Evolutionary conservation across 1,284 basidiomycete genomes (phyloP).

Genomic region (Meira nashicola): DNA sequence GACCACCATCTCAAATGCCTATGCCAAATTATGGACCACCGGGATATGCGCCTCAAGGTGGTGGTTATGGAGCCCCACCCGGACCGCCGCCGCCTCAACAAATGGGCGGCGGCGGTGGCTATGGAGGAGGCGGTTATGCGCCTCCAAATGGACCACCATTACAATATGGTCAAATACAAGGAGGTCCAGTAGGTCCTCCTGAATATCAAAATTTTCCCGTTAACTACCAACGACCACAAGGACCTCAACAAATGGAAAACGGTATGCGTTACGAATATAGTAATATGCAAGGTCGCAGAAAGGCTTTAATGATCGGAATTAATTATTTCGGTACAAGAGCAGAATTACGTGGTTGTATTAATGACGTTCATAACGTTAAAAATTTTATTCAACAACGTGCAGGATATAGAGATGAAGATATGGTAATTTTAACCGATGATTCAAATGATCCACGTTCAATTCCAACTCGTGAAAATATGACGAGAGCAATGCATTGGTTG

Average conservation of each 20-base stretch:
- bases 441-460: constrained; percentile 41
- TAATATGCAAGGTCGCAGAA: constrained; percentile 48
- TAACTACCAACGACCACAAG: constrained; percentile 37
- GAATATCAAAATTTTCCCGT: constrained; percentile 36
- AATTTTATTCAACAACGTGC: constrained; percentile 44
- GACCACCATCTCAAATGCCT: constrained; percentile 1
- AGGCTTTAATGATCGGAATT: constrained; percentile 52
- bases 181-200: constrained; percentile 37
- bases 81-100: not conserved
- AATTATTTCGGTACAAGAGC: constrained; percentile 41
- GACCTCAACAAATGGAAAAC: constrained; percentile 38
- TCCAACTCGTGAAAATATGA: constrained; percentile 51
- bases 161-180: constrained; percentile 18
- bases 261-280: constrained; percentile 45
- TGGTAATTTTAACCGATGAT: constrained; percentile 51
- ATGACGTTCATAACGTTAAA: constrained; percentile 51
- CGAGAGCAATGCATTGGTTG: constrained; percentile 52
- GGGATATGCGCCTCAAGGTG: constrained; percentile 5
- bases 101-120: too few relatives aligned
- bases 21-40: constrained; percentile 18
- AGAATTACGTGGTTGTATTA: constrained; percentile 50
- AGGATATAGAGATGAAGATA: constrained; percentile 37
- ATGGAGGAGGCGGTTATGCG: not conserved
- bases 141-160: constrained; percentile 21
- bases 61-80: not conserved